Evolutionary conservation across 108 stramenopile species (phyloP), one percentile per base, ranked within the genome.

Genomic region (Skeletonema tropicum): DNA sequence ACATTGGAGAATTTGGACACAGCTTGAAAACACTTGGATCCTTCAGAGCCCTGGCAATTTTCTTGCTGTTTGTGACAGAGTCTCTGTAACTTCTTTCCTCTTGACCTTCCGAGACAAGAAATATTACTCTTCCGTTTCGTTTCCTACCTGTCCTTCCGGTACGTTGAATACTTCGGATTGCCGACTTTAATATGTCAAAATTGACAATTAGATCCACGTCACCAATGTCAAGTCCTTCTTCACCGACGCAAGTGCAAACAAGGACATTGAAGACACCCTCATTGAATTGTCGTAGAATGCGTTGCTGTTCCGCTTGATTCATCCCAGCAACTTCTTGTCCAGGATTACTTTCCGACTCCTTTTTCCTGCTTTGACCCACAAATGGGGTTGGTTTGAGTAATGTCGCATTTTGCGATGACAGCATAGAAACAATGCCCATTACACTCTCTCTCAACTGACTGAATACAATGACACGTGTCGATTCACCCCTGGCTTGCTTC

Each of bases 181-280:
- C 93, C 12, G 90, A 92, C 31, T 90, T 84, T 7, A 96, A 67
- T 0, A 82, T 79, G 65, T 98, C 97, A 75, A 89, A 98, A 75
- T 95, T 96, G 30, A 98, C 91, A 64, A 97, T 97, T 23, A 99
- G 76, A 75, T 97, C 98, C 21, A 99, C 98, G 59, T 97, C 94
- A 15, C 97, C 98, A 76, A 99, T 98, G 75, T 99, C 97, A 48
- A 98, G 86, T 13, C 97, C 96, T 80, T 98, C 96, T 83, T 97
- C 97, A 9, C 89, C 97, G 61, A 97, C 95, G 70, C 88, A 96
- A 3, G 97, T 99, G 36, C 95, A 96, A 19, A 99, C 97, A 21
- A 99, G 84, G 1, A 97, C 91, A 67, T 99, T 98, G 84, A 76
- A 96, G 5, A 66, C 65, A 17, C 92, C 93, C 11, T 81, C 57